phyloP scores from a whole-genome alignment of 2,329 filamentous ascomycete genomes.

The Talaromyces pinophilus region DNA sequence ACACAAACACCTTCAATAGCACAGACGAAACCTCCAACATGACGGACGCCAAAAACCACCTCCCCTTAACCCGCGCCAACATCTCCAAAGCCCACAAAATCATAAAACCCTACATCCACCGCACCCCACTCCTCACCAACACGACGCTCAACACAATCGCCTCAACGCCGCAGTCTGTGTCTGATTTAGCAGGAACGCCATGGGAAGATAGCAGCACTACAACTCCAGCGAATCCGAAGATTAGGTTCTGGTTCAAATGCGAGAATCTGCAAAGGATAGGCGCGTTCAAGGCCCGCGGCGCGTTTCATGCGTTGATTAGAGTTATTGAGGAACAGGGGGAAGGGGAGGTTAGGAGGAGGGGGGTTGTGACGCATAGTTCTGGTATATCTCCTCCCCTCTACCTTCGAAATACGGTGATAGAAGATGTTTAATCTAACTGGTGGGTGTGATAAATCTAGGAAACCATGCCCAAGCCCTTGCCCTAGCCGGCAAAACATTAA shows the following conservation, averaged over 20 bases:
- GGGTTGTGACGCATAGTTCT: constrained; percentile 87
- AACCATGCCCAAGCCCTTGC: constrained; percentile 94
- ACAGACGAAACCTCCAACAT: constrained; percentile 7
- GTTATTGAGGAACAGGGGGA: constrained; percentile 65
- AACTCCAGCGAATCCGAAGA: constrained; percentile 61
- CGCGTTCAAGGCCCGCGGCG: constrained; percentile 89
- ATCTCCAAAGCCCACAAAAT: constrained; percentile 70
- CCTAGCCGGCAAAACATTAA: constrained; percentile 73
- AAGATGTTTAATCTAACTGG: background rate
- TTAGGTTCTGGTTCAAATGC: constrained; percentile 89
- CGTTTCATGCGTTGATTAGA: constrained; percentile 78
- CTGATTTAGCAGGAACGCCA: constrained; percentile 57
- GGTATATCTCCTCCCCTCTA: constrained; percentile 52
- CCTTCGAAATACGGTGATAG: background rate
- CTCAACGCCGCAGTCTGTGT: constrained; percentile 64
- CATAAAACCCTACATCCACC: constrained; percentile 75
- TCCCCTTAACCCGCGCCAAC: constrained; percentile 70
- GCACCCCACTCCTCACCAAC: constrained; percentile 80
- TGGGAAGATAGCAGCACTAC: constrained; percentile 55
- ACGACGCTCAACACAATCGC: constrained; percentile 72
- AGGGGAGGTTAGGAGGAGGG: constrained; percentile 62
- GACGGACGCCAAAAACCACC: constrained; percentile 43
- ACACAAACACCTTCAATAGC: background rate
- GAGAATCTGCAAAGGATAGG: constrained; percentile 90
- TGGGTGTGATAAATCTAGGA: constrained; percentile 53